Evolutionary conservation across 75 land plant genomes (phyloP), one percentile per base, ranked within the genome.

Genomic region (Selaginella tamariscina): DNA sequence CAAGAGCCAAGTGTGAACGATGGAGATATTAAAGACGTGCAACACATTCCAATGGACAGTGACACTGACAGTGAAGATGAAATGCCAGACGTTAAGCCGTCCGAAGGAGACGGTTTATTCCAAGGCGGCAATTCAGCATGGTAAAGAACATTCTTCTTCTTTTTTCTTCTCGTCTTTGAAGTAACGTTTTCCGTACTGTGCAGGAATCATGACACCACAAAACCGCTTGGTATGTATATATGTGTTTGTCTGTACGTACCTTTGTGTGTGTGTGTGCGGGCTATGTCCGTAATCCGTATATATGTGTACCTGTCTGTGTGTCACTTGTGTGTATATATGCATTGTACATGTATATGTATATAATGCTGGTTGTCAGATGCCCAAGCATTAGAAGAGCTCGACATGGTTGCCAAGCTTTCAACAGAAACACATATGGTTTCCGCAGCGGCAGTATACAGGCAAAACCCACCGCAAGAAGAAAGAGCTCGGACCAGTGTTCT

Each of bases 91-190:
- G 69, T 24, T 18, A 55, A 54, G 30, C 9, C 23, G 55, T 13
- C 29, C 32, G 21, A 66, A 1, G 33, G 2, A 27, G 68, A 18
- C 32, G 15, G 33, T 15, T 30, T 69, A 30, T 74, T 74, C 60
- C 56, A 54, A 28, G 76, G 72, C 32, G 76, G 76, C 22, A 56
- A 30, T 32, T 69, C 76, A 29, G 26, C 26, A 15, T 74, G 76
- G 76, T 74, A 74, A 5, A 15, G 11, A 39, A 39, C 11, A 5
- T 15, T 5, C 49, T 39, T 39, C 49, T 5, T 5, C 49, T 39
- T 39, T 39, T 15, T 15, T 39, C 15, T 5, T 39, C 5, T 39
- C 49, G 49, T 5, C 5, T 39, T 39, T 5, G 15, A 5, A 39
- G 5, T 5, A 39, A 39, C 49, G 49, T 39, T 39, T 39, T 15